phyloP scores from a whole-genome alignment of 176 grass and related monocot species.

The Aechmea fasciata region DNA sequence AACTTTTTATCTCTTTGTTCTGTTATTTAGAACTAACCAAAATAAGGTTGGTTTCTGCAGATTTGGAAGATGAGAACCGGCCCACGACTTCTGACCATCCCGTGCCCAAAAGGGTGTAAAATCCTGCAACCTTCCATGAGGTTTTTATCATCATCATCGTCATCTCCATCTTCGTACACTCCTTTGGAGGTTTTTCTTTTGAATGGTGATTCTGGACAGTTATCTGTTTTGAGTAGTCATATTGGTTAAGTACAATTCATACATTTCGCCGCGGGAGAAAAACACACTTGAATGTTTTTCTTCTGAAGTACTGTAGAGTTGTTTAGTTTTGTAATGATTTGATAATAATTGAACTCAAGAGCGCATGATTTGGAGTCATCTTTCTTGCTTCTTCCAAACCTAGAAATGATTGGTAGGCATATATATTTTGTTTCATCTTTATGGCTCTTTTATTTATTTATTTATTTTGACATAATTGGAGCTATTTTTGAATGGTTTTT shows the following conservation, averaged over 20 bases:
- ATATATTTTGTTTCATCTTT: no score
- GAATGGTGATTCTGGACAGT: slow-evolving; percentile 85
- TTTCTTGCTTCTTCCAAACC: no score
- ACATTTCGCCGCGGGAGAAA: neutral
- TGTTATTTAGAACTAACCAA: neutral
- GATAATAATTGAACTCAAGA: neutral
- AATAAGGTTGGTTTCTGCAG: slow-evolving; percentile 23
- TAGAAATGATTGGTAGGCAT: no score
- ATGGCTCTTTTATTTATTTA: no score
- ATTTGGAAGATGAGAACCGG: slow-evolving; percentile 98
- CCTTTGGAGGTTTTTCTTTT: slow-evolving; percentile 82
- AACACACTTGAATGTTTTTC: neutral
- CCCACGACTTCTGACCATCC: slow-evolving; percentile 57
- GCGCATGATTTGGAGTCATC: no score
- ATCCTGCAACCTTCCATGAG: slow-evolving; percentile 75
- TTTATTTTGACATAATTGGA: no score
- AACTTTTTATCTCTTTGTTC: neutral
- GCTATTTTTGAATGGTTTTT: no score
- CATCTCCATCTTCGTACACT: slow-evolving; percentile 26
- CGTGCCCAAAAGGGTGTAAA: slow-evolving; percentile 82
- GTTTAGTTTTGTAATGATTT: neutral
- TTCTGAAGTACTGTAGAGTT: slow-evolving; percentile 4
- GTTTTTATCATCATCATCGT: slow-evolving; percentile 11
- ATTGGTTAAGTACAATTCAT: slow-evolving; percentile 32
- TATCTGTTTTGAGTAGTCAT: slow-evolving; percentile 72